Evolutionary conservation across 768 basidiomycete species (phyloP).

Genomic region (Suillus tomentosus): DNA sequence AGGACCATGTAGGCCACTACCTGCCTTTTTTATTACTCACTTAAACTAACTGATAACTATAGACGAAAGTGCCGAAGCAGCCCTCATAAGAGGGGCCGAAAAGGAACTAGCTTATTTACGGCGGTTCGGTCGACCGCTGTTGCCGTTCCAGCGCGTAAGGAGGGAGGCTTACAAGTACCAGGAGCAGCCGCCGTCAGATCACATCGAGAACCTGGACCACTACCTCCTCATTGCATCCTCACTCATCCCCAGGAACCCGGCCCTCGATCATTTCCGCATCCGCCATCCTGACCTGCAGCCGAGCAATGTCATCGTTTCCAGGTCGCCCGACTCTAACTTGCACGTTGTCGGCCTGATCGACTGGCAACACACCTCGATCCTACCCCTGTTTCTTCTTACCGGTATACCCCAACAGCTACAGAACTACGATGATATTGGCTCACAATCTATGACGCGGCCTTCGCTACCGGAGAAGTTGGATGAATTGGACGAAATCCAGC

Average conservation of each 20-base stretch:
- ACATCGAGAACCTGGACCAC: conserved; percentile 50
- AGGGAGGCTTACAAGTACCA: conserved; percentile 48
- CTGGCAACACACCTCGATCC: conserved; percentile 59
- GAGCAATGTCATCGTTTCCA: conserved; percentile 50
- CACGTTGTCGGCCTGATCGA: conserved; percentile 47
- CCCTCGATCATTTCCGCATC: conserved; percentile 47
- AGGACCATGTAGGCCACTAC: conserved; percentile 52
- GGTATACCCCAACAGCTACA: conserved; percentile 45
- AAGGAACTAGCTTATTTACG: conserved; percentile 53
- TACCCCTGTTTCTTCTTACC: conserved; percentile 52
- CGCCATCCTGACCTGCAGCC: conserved; percentile 45
- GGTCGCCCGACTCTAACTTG: conserved; percentile 44
- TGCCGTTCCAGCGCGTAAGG: conserved; percentile 44
- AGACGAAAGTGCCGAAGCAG: conserved; percentile 47
- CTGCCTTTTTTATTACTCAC: conserved; percentile 27
- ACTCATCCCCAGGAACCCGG: conserved; percentile 43
- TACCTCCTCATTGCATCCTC: conserved; percentile 42
- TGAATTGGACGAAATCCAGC: conserved; percentile 42
- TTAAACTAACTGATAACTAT: conserved; percentile 36
- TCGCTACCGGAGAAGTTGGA: conserved; percentile 45
- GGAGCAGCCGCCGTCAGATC: conserved; percentile 48
- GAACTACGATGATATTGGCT: conserved; percentile 48
- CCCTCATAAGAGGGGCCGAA: conserved; percentile 41
- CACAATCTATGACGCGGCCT: conserved; percentile 40
- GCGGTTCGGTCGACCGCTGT: conserved; percentile 48